phyloP scores from a whole-genome alignment of 352 stramenopile genomes.

The Achlya hypogyna region DNA sequence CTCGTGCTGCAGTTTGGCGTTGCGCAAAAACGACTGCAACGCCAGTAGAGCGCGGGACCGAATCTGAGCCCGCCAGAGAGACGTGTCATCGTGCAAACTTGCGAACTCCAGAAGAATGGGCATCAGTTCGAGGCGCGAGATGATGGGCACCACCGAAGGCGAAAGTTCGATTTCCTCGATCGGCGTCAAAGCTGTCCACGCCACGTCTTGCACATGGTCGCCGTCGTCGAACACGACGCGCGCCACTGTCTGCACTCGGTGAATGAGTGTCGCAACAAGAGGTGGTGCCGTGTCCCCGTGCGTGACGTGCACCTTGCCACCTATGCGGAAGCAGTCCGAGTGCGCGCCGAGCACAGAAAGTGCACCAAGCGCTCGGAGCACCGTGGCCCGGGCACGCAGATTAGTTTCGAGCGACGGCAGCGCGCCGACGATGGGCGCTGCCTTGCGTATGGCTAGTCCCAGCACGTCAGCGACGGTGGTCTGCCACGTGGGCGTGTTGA shows the following conservation, averaged over 20 bases:
- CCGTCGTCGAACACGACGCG: slow-evolving; percentile 70
- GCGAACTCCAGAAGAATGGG: slow-evolving; percentile 73
- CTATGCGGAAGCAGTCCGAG: slow-evolving; percentile 74
- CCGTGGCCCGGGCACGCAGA: slow-evolving; percentile 55
- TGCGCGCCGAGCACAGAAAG: slow-evolving; percentile 77
- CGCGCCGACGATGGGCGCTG: slow-evolving; percentile 43
- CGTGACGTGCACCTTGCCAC: slow-evolving; percentile 60
- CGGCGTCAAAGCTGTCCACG: slow-evolving; percentile 48
- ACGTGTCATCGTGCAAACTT: slow-evolving; percentile 57
- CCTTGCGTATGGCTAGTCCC: slow-evolving; percentile 61
- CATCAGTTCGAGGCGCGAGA: slow-evolving; percentile 67
- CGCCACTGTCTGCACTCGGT: slow-evolving; percentile 57
- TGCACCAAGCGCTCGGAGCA: slow-evolving; percentile 70
- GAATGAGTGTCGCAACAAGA: slow-evolving; percentile 62
- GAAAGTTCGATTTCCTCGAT: slow-evolving; percentile 66
- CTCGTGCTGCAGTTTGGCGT: slow-evolving; percentile 31
- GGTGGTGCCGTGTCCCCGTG: slow-evolving; percentile 30
- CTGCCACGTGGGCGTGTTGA: slow-evolving; percentile 60
- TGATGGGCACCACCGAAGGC: slow-evolving; percentile 31
- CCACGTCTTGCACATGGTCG: slow-evolving; percentile 80
- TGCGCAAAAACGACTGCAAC: slow-evolving; percentile 62
- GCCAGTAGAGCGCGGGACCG: slow-evolving; percentile 71
- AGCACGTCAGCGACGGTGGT: slow-evolving; percentile 52
- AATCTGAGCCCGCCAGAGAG: slow-evolving; percentile 77
- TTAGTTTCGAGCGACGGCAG: slow-evolving; percentile 28